These are phyloP conservation scores for Candida odintsovae DNA, from an alignment of 805 yeast genomes.

Conservation along the genomic window DNA sequence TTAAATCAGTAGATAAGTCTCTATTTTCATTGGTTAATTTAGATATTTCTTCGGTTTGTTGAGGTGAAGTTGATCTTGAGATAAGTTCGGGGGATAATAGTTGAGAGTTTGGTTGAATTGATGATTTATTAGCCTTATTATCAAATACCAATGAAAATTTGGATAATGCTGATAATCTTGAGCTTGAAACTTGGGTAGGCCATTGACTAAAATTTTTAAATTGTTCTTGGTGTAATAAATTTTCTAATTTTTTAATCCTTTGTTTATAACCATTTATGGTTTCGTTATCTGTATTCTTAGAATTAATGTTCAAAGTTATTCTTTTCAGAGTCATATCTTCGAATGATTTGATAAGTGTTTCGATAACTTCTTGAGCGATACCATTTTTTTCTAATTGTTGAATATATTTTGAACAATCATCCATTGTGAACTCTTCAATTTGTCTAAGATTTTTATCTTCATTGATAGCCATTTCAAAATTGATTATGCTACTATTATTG, in stretches of 20 bases:
- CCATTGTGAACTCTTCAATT: slow-evolving; percentile 5
- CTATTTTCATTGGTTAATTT: slow-evolving; percentile 12
- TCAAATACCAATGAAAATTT: slow-evolving; percentile 6
- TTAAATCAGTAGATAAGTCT: slow-evolving; percentile 6
- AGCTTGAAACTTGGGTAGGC: slow-evolving; percentile 26
- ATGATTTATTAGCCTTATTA: not conserved
- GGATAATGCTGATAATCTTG: slow-evolving; percentile 7
- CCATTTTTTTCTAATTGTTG: slow-evolving; percentile 25
- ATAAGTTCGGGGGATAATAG: not conserved
- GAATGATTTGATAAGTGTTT: slow-evolving; percentile 33
- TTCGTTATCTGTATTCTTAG: slow-evolving; percentile 22
- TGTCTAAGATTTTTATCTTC: slow-evolving; percentile 2
- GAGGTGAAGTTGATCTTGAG: slow-evolving; percentile 9
- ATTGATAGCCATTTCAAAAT: slow-evolving; percentile 15
- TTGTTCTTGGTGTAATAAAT: slow-evolving; percentile 67
- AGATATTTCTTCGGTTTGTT: slow-evolving; percentile 3
- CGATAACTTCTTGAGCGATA: slow-evolving; percentile 28
- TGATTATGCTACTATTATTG: slow-evolving; percentile 13
- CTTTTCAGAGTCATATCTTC: slow-evolving; percentile 27
- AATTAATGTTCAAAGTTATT: slow-evolving; percentile 10
- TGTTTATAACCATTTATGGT: slow-evolving; percentile 58
- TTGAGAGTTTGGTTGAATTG: not conserved
- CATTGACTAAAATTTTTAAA: slow-evolving; percentile 45
- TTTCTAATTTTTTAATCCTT: slow-evolving; percentile 73
- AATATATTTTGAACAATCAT: slow-evolving; percentile 33